Base-by-base conservation (phyloP, 2,329 filamentous ascomycete genomes). In the Diaporthe australafricana region DNA sequence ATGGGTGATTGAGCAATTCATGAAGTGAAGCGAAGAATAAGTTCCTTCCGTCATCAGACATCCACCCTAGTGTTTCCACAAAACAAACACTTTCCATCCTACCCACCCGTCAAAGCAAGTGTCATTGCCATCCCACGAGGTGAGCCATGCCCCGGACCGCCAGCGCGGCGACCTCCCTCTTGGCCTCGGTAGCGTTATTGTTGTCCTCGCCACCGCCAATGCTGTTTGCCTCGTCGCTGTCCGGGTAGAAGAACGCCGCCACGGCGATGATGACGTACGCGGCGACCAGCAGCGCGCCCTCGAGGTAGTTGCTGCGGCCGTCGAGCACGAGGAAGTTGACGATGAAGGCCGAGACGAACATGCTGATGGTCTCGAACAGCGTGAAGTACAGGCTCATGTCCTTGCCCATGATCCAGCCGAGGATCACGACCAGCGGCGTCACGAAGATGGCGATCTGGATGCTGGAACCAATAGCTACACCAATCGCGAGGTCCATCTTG, bases 281-380 rank as follows among this genome's bases (percentile, higher is more conserved):
- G 0, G 90, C 88, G 75, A 90, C 90, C 40, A 93, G 80, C 52
- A 93, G 80, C 1, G 91, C 91, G 20, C 94, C 94, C 83, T 97
- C 94, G 20, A 97, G 88, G 77, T 96, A 97, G 79, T 97, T 97
- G 79, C 92, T 94, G 79, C 94, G 89, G 14, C 94, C 94, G 78
- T 97, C 94, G 73, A 96, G 85, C 56, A 97, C 94, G 73, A 97
- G 83, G 79, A 96, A 97, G 83, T 96, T 96, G 81, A 96, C 93
- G 74, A 97, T 94, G 75, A 97, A 91, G 5, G 94, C 91, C 65
- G 91, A 93, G 62, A 96, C 90, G 81, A 97, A 97, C 78, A 97
- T 88, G 70, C 92, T 93, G 25, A 96, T 93, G 0, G 94, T 97
- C 87, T 97, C 94, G 81, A 97, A 97, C 60, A 94, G 87, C 72